These are phyloP conservation scores for Mortierella sp. DNA, from an alignment of 371 early-diverging fungal species.

Conservation along the genomic window DNA sequence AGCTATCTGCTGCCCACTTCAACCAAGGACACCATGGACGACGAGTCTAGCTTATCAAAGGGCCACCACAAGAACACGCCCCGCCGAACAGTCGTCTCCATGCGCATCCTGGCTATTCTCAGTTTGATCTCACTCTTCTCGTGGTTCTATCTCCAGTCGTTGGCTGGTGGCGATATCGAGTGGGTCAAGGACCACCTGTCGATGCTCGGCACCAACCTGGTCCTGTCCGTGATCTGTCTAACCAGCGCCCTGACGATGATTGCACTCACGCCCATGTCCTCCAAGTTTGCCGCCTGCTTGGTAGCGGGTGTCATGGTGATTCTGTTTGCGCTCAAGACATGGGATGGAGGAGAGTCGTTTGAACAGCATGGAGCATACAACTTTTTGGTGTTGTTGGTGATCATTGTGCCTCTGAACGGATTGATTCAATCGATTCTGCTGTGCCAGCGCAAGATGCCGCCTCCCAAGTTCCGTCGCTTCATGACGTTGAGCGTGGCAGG, in stretches of 20 bases:
- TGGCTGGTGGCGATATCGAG: constrained; percentile 56
- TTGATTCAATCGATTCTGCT: constrained; percentile 44
- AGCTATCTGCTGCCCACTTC: not conserved
- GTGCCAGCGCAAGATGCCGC: constrained; percentile 45
- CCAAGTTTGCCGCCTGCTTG: constrained; percentile 18
- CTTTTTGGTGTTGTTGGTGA: constrained; percentile 55
- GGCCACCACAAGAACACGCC: not conserved
- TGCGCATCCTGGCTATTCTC: constrained; percentile 28
- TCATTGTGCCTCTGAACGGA: constrained; percentile 53
- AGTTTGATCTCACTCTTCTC: constrained; percentile 33
- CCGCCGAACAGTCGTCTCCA: constrained; percentile 10
- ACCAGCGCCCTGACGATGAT: constrained; percentile 46
- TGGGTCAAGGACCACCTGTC: constrained; percentile 56
- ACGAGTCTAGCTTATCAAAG: too few relatives aligned
- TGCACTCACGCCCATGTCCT: constrained; percentile 42
- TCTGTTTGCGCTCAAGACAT: constrained; percentile 42
- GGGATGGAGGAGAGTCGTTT: constrained; percentile 60
- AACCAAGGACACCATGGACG: not conserved
- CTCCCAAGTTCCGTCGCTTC: constrained; percentile 30
- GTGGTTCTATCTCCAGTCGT: constrained; percentile 44
- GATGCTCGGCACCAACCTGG: constrained; percentile 48
- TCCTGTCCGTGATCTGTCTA: constrained; percentile 51
- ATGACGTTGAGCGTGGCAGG: constrained; percentile 23
- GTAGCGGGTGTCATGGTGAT: constrained; percentile 3
- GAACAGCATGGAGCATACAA: constrained; percentile 59